A percentile compares a stretch with the other conserved stretches of the same genome.
phyloP scores from a whole-genome alignment of 1,139 yeast species.

The Pichia sp. region DNA sequence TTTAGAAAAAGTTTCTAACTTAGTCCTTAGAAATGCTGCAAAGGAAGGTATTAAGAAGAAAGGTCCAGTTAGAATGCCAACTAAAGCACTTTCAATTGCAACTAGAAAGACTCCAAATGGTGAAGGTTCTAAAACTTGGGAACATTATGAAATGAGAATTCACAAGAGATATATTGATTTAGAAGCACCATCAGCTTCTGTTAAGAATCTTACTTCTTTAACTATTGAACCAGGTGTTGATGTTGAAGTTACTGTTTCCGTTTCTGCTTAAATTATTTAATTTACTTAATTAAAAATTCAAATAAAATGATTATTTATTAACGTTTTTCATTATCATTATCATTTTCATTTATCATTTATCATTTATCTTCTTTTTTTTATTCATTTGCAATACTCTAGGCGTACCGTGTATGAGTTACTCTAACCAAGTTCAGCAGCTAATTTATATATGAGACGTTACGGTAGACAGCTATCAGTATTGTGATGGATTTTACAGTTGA shows the following conservation, averaged over 20 bases:
- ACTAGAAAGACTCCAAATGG: conserved; percentile 99
- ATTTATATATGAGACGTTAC: conserved; percentile 45
- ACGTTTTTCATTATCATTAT: too few species aligned
- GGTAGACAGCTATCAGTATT: conserved; percentile 51
- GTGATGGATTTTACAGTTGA: too few species aligned
- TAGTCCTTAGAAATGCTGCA: conserved; percentile 86
- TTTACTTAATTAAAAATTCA: background rate
- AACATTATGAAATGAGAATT: conserved; percentile 98
- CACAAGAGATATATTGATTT: conserved; percentile 99
- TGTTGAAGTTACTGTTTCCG: conserved; percentile 46
- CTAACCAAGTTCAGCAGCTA: background rate
- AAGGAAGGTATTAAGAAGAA: conserved; percentile 77
- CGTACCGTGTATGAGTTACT: conserved; percentile 60
- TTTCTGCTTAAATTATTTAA: too few species aligned
- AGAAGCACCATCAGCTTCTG: conserved; percentile 92
- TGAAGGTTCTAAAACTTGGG: conserved; percentile 99
- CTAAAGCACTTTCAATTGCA: conserved; percentile 96
- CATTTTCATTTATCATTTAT: background rate
- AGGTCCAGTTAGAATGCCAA: conserved; percentile 99
- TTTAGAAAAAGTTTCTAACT: conserved; percentile 88
- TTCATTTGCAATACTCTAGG: conserved; percentile 53
- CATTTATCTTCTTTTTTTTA: conserved; percentile 5
- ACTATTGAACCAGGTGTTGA: conserved; percentile 70
- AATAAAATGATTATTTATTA: too few species aligned
- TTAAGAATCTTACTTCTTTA: conserved; percentile 94